Conservation (phyloP, 768 basidiomycete species). For the Peribolospora kevripleyi region DNA sequence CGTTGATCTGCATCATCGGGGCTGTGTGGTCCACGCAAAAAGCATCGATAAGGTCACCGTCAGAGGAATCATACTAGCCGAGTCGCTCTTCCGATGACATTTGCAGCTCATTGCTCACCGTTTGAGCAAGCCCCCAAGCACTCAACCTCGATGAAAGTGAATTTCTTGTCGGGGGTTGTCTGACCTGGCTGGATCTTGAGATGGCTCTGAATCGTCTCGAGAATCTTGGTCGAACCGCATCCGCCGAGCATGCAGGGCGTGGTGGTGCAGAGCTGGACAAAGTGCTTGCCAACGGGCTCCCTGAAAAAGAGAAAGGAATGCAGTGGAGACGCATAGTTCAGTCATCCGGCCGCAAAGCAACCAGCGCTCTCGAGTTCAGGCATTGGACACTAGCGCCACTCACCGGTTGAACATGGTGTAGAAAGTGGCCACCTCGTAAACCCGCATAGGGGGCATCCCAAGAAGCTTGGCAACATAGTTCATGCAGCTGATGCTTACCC, state of each 20-base stretch:
- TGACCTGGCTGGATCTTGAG: constrained; percentile 41
- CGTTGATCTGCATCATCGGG: constrained; percentile 83
- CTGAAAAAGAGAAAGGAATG: constrained; percentile 21
- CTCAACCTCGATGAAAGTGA: constrained; percentile 93
- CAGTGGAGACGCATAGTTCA: background rate
- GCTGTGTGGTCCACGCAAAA: constrained; percentile 14
- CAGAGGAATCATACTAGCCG: background rate
- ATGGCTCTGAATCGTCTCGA: constrained; percentile 57
- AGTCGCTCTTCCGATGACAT: constrained; percentile 14
- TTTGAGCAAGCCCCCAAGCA: constrained; percentile 97
- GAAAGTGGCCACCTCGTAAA: constrained; percentile 97
- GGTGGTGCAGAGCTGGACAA: constrained; percentile 95
- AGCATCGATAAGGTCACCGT: no score
- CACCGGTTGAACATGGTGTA: constrained; percentile 99
- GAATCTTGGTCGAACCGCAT: constrained; percentile 63
- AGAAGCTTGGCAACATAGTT: constrained; percentile 86
- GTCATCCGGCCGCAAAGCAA: background rate
- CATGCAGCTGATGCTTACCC: constrained; percentile 97
- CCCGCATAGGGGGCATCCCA: constrained; percentile 91
- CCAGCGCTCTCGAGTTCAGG: background rate
- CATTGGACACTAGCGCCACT: constrained; percentile 10
- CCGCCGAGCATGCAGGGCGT: constrained; percentile 79
- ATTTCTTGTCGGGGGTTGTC: constrained; percentile 88
- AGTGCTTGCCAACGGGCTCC: constrained; percentile 78
- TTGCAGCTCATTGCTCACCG: constrained; percentile 18